These are phyloP conservation scores for Aureobasidium melanogenum DNA, from an alignment of 2,329 filamentous ascomycete genomes.

Conservation along the genomic window DNA sequence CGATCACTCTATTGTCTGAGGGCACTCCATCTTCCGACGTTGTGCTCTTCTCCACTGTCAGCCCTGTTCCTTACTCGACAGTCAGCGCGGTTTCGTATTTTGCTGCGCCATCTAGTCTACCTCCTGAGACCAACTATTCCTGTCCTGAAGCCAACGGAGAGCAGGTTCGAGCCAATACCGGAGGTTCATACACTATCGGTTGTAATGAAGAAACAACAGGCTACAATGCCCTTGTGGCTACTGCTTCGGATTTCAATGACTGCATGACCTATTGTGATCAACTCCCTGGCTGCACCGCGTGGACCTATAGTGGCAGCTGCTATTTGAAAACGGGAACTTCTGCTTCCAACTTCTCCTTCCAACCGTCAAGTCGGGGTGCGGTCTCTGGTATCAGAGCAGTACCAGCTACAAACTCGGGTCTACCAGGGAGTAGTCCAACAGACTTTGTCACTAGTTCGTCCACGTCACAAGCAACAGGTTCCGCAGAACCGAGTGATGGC, in stretches of 20 bases:
- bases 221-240: neutral
- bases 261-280: constrained; percentile 20
- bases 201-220: constrained; percentile 7
- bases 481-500: neutral
- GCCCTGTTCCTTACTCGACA: neutral
- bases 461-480: neutral
- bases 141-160: neutral
- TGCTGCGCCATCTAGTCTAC: neutral
- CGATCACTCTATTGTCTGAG: neutral
- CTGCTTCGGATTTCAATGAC: constrained; percentile 11
- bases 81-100: neutral
- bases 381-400: neutral
- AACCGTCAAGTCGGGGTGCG: neutral
- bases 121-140: neutral
- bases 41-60: neutral
- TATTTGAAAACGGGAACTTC: neutral
- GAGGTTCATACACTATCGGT: neutral
- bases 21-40: neutral
- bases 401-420: neutral
- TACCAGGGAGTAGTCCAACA: neutral
- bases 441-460: neutral
- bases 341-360: neutral
- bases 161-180: neutral
- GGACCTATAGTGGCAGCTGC: constrained; percentile 12
- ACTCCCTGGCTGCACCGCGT: constrained; percentile 16